Evolutionary conservation across 208 protist genomes (phyloP).

Genomic region (Trypanosomatidae sp.): DNA sequence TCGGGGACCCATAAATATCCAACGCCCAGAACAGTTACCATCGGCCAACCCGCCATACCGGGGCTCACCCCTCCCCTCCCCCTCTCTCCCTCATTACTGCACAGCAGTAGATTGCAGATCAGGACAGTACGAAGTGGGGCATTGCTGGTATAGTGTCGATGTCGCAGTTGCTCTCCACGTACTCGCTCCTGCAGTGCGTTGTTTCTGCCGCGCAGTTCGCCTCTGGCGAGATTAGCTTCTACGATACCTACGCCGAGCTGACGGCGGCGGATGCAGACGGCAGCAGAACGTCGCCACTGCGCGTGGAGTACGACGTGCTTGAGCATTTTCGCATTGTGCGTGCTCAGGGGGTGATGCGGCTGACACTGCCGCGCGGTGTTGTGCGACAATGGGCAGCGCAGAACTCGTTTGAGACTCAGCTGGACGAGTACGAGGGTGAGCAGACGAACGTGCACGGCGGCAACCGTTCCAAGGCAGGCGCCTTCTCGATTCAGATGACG

Average conservation of each 20-base stretch:
- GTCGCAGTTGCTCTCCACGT: constrained; percentile 64
- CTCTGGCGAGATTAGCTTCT: constrained; percentile 67
- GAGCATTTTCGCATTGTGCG: constrained; percentile 78
- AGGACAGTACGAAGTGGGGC: not conserved
- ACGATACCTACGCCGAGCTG: constrained; percentile 60
- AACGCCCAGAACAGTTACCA: not conserved
- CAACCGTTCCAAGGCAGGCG: not conserved
- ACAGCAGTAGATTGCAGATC: not conserved
- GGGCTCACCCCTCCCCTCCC: not conserved
- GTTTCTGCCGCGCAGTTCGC: constrained; percentile 63
- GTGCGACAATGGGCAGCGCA: constrained; percentile 58
- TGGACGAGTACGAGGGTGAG: constrained; percentile 26
- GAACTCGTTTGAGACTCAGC: constrained; percentile 64
- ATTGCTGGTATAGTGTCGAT: constrained; percentile 19
- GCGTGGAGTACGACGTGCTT: constrained; percentile 58
- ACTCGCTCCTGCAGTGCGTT: constrained; percentile 60
- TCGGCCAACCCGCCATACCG: not conserved
- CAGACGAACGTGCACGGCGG: not conserved
- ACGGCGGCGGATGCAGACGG: constrained; percentile 44
- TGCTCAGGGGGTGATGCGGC: constrained; percentile 62
- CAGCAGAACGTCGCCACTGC: constrained; percentile 54
- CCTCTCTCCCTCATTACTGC: not conserved
- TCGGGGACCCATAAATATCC: not conserved
- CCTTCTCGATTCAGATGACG: not conserved
- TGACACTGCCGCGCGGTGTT: constrained; percentile 43